phyloP scores from a whole-genome alignment of 2,329 filamentous ascomycete species.

The Metarhizium album region DNA sequence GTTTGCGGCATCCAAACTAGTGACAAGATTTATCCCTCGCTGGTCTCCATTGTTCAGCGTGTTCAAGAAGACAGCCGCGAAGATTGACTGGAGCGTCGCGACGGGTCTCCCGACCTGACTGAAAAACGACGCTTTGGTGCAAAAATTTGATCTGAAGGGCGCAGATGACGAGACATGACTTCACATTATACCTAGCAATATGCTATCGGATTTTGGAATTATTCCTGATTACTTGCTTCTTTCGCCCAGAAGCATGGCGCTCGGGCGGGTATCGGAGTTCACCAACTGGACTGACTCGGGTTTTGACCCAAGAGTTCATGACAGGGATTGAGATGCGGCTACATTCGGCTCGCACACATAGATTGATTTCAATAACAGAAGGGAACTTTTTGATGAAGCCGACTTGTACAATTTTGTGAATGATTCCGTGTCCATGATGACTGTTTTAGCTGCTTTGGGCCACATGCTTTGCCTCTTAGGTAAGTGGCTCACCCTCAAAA shows the following conservation, averaged over 20 bases:
- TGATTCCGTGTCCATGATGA: neutral
- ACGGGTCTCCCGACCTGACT: neutral
- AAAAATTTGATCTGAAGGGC: constrained; percentile 4
- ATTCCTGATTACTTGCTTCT: constrained; percentile 1
- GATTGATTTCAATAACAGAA: constrained; percentile 5
- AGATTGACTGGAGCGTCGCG: constrained; percentile 25
- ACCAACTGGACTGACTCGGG: neutral
- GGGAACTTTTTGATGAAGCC: neutral
- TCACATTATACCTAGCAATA: constrained; percentile 5
- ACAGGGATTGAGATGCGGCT: neutral
- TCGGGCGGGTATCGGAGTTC: constrained; percentile 10
- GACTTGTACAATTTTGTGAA: neutral
- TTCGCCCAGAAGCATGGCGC: constrained; percentile 13
- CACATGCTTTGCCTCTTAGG: neutral
- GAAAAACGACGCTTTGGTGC: neutral
- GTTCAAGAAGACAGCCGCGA: constrained; percentile 57
- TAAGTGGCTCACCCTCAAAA: neutral
- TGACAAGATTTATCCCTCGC: constrained; percentile 67
- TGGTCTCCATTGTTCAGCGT: constrained; percentile 69
- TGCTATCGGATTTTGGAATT: constrained; percentile 1
- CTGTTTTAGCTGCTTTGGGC: constrained; percentile 5
- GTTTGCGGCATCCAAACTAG: constrained; percentile 69
- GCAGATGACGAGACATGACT: constrained; percentile 7
- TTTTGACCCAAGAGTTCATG: neutral
- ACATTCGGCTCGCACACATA: constrained; percentile 3